phyloP scores from a whole-genome alignment of 2,329 filamentous ascomycete species.

The Drechslerella dactyloides region DNA sequence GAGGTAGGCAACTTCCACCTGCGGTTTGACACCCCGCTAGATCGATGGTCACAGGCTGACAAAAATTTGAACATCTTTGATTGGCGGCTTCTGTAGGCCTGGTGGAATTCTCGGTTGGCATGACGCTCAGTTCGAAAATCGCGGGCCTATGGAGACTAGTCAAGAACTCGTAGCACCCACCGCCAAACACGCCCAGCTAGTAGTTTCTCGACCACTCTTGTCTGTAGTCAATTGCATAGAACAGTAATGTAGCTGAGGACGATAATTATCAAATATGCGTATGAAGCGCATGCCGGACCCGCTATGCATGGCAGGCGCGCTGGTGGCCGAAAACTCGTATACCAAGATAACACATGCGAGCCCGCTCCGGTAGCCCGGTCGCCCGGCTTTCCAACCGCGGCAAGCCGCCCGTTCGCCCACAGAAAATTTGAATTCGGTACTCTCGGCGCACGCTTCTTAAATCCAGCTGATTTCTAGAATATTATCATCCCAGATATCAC shows the following conservation, averaged over 20 bases:
- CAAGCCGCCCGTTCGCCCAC: slow-evolving; percentile 31
- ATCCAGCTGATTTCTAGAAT: background rate
- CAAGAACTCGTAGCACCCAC: slow-evolving; percentile 30
- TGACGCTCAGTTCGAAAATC: slow-evolving; percentile 31
- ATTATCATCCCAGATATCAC: background rate
- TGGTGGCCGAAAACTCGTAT: background rate
- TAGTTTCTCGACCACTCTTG: no score
- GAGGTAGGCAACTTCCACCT: slow-evolving; percentile 51
- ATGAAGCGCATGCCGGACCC: background rate
- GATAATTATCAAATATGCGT: no score
- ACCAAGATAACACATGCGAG: background rate
- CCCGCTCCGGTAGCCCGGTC: slow-evolving; percentile 3
- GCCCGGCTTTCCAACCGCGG: slow-evolving; percentile 30
- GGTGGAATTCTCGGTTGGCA: slow-evolving; percentile 42
- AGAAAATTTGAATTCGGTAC: slow-evolving; percentile 11
- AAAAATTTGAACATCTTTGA: background rate
- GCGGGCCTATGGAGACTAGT: slow-evolving; percentile 38
- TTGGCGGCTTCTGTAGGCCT: slow-evolving; percentile 14
- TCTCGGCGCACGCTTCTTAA: background rate
- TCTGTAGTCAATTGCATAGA: no score
- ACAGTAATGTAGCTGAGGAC: no score
- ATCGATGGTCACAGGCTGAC: background rate
- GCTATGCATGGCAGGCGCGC: background rate
- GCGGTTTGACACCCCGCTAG: slow-evolving; percentile 4
- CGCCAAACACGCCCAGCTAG: background rate